Evolutionary conservation across 176 grass and related monocot genomes (phyloP).

Genomic region (Chloris gayana): DNA sequence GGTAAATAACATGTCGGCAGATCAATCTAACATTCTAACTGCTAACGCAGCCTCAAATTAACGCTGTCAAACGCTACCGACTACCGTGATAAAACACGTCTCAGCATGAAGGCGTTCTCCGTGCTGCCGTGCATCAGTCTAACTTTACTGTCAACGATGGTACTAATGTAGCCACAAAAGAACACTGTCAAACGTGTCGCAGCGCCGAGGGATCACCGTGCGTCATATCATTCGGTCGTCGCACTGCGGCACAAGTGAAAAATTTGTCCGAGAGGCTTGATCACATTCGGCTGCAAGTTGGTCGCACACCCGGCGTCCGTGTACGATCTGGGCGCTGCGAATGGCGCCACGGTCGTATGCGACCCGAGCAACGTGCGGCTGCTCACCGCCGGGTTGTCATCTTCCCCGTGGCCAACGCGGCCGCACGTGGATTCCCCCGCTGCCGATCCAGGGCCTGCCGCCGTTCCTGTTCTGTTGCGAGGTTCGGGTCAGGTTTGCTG

Average conservation of each 20-base stretch:
- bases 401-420: constrained; percentile 32
- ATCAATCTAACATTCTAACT: neutral
- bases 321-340: neutral
- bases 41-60: neutral
- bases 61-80: neutral
- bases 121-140: too few species aligned
- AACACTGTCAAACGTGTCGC: neutral
- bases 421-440: constrained; percentile 26
- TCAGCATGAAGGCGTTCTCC: neutral
- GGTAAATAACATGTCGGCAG: neutral
- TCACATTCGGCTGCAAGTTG: neutral
- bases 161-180: neutral
- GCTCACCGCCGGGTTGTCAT: constrained; percentile 11
- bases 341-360: neutral
- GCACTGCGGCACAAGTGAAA: neutral
- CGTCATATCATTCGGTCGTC: neutral
- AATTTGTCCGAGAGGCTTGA: neutral
- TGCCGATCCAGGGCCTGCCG: neutral
- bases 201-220: neutral
- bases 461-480: neutral
- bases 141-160: too few species aligned
- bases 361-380: constrained; percentile 26
- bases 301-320: neutral
- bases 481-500: constrained; percentile 19
- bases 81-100: neutral